Evolutionary conservation across 73 alveolate genomes (phyloP), one percentile per base, ranked within the genome.

Genomic region (Paraurostyla sp.): DNA sequence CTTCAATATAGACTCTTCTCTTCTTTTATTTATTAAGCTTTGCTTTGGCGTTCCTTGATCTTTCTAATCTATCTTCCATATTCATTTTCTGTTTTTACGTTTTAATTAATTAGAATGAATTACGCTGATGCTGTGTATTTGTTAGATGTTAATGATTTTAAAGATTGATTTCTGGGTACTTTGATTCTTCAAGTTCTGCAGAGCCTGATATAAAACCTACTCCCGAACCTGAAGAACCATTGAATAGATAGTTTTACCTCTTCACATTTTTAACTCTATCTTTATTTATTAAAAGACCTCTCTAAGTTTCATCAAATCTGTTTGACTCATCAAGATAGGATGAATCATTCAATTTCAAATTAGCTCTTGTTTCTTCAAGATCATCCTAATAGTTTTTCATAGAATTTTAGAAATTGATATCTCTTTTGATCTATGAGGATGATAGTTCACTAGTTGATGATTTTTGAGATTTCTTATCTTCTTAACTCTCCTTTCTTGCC

Each of bases 21-120:
- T 65, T 65, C 58, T 65, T 65, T 40, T 65, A 38, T 38, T 65
- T 65, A 11, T 65, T 38, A 38, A 65, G 25, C 25, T 38, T 65
- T 2, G 82, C 82, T 4, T 33, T 65, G 3, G 82, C 82, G 41
- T 65, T 65, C 41, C 82, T 65, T 38, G 82, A 65, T 38, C 82
- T 2, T 13, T 65, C 59, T 6, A 65, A 38, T 65, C 82, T 65
- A 65, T 65, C 82, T 65, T 65, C 82, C 58, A 65, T 22, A 18
- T 6, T 33, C 36, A 15, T 65, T 35, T 65, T 65, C 46, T 65
- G 35, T 40, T 65, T 65, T 3, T 22, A n/a, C n/a, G n/a, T n/a
- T n/a, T n/a, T n/a, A n/a, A n/a, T n/a, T n/a, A n/a, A n/a, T n/a
- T n/a, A n/a, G n/a, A n/a, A n/a, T n/a, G n/a, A n/a, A n/a, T n/a